Evolutionary conservation across 352 stramenopile species (phyloP), one percentile per base, ranked within the genome.

Genomic region (Globisporangium camurandrum): DNA sequence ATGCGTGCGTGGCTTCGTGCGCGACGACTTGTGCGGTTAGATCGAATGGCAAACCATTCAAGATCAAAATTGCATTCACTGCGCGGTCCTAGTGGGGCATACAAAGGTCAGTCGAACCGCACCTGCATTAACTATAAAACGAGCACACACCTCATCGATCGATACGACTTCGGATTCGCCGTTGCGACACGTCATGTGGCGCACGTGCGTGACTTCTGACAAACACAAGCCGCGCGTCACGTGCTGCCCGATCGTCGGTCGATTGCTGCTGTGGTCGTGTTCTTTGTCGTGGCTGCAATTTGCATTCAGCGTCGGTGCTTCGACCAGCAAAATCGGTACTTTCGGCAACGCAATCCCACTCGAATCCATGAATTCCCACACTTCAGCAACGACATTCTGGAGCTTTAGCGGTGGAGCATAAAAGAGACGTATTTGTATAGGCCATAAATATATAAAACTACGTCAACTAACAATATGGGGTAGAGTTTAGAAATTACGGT

Each of bases 1-100:
- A 86, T 17, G 77, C 73, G 56, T 89, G 77, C 12, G 75, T 89
- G 24, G 72, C 75, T 64, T 89, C 77, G 44, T 89, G 77, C n/a
- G 72, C 75, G 23, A 89, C 43, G 34, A 89, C 61, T 37, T 79
- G 72, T 10, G 77, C 77, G 4, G 77, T 86, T 3, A 86, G 71
- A 26, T 89, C 77, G 58, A 81, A 84, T n/a, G 77, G 72, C 16
- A 89, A 64, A 9, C 77, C 77, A 56, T 89, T 64, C 9, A 89
- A 58, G 10, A 89, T 72, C 51, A 89, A 53, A 46, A 89, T 86
- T 17, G 72, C 77, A 49, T 70, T 85, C 20, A 89, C 75, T 19
- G 68, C 78, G 31, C 77, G 72, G 23, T 75, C 82, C 75, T 86
- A 9, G 56, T n/a, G n/a, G n/a, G n/a, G n/a, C n/a, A n/a, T n/a